Conservation (phyloP, 345 rosid genomes). For the Boechera divaricarpa region DNA sequence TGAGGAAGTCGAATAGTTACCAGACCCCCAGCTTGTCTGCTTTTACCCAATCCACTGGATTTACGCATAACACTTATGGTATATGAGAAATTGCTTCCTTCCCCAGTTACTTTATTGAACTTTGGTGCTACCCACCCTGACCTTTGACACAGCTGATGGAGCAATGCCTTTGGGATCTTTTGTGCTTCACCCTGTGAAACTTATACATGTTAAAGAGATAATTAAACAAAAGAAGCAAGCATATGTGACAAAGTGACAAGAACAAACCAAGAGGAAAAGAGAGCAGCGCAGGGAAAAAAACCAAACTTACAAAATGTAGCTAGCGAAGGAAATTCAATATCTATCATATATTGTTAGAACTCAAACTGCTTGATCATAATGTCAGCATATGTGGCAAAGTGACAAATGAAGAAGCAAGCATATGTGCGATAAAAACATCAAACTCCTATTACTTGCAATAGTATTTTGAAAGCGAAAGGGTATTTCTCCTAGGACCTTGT, state of each 20-base stretch:
- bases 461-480: background rate
- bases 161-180: conserved; percentile 83
- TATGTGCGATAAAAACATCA: background rate
- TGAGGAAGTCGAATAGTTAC: conserved; percentile 77
- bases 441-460: background rate
- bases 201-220: conserved; percentile 9
- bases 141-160: conserved; percentile 89
- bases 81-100: conserved; percentile 60
- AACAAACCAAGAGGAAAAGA: conserved; percentile 25
- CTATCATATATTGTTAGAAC: background rate
- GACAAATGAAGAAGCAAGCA: conserved; percentile 11
- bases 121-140: conserved; percentile 97
- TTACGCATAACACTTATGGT: conserved; percentile 81
- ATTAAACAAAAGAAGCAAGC: conserved; percentile 1
- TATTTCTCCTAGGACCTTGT: background rate
- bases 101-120: conserved; percentile 64
- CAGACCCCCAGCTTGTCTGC: conserved; percentile 87
- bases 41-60: conserved; percentile 89
- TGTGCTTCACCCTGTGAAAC: conserved; percentile 71
- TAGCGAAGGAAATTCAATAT: background rate
- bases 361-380: conserved; percentile 2
- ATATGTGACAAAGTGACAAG: background rate
- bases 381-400: conserved; percentile 29
- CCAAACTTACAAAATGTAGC: background rate
- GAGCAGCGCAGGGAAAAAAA: background rate